phyloP scores from a whole-genome alignment of 2,329 filamentous ascomycete genomes.

The Colletotrichum karsti region DNA sequence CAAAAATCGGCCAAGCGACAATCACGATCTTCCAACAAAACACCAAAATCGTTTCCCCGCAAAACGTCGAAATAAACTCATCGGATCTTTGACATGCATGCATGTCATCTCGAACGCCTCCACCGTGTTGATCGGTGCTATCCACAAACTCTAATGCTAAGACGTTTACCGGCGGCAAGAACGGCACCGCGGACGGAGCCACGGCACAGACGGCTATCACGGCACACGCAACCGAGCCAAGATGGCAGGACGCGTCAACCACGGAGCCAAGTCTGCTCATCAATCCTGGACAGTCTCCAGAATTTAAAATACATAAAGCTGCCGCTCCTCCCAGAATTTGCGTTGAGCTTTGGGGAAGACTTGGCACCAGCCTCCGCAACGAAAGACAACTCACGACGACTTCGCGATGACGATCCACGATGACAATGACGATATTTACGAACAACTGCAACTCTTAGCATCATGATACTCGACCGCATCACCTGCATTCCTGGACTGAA shows the following conservation, averaged over 20 bases:
- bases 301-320: neutral
- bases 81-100: neutral
- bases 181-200: slow-evolving; percentile 14
- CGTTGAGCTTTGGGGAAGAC: no score
- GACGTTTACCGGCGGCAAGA: slow-evolving; percentile 6
- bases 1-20: no score
- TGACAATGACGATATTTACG: no score
- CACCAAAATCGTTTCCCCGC: neutral
- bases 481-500: no score
- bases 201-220: slow-evolving; percentile 13
- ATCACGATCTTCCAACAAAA: neutral
- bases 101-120: neutral
- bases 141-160: slow-evolving; percentile 5
- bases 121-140: neutral
- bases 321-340: neutral
- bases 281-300: neutral
- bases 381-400: no score
- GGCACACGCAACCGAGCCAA: slow-evolving; percentile 25
- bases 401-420: no score
- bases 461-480: no score
- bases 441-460: no score
- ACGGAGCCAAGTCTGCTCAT: neutral
- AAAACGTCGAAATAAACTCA: slow-evolving; percentile 8
- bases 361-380: no score
- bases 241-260: neutral